Conservation (phyloP, 2,329 filamentous ascomycete genomes). For the Nothophaeocryptopus gaeumannii region DNA sequence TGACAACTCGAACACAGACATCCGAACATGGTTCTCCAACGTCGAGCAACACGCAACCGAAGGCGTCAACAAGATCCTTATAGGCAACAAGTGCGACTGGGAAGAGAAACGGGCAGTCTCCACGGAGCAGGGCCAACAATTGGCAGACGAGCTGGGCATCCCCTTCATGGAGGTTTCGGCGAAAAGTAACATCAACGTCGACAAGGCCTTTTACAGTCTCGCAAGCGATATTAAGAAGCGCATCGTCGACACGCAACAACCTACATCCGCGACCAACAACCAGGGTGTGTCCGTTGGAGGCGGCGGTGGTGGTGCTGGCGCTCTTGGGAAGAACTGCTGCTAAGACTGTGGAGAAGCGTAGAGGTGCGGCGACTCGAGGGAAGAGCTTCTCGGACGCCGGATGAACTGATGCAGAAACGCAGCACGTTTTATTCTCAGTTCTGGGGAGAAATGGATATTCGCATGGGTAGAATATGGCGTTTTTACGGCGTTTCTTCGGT, state of each 20-base stretch:
- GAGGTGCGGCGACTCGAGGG: no score
- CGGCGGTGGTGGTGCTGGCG: conserved; percentile 28
- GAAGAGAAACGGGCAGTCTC: conserved; percentile 96
- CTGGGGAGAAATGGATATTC: no score
- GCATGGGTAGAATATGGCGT: no score
- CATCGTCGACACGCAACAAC: conserved; percentile 72
- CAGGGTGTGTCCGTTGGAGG: conserved; percentile 33
- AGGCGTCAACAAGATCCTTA: conserved; percentile 98
- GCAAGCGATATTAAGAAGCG: conserved; percentile 98
- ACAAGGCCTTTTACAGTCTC: conserved; percentile 95
- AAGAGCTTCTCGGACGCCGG: no score
- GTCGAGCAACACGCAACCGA: conserved; percentile 97
- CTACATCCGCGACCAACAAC: conserved; percentile 73
- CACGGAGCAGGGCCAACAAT: conserved; percentile 85
- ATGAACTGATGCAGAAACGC: no score
- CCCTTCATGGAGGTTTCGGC: conserved; percentile 98
- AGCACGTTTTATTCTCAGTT: no score
- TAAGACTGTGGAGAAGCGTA: conserved; percentile 44
- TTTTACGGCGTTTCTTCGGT: no score
- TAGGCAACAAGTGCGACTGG: conserved; percentile 99
- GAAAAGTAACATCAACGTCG: conserved; percentile 99
- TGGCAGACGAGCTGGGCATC: conserved; percentile 93
- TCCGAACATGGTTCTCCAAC: conserved; percentile 99
- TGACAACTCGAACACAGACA: conserved; percentile 62
- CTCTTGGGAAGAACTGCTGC: conserved; percentile 59